Evolutionary conservation across 345 rosid genomes (phyloP).

Genomic region (Salix dunnii): DNA sequence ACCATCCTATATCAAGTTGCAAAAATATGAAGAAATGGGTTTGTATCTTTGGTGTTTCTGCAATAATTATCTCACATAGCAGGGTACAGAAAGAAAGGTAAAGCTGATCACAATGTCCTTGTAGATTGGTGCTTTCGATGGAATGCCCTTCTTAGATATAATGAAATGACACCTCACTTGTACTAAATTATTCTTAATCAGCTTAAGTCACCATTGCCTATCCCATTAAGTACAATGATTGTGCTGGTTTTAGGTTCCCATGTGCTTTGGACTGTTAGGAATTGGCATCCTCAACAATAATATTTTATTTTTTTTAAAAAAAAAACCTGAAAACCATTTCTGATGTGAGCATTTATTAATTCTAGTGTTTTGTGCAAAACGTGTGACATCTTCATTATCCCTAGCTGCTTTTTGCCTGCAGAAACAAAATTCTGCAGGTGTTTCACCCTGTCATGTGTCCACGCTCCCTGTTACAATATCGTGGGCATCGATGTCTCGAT

Average conservation of each 20-base stretch:
- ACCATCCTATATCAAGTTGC: not conserved
- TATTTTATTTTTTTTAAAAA: too few relatives aligned
- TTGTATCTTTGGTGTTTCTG: not conserved
- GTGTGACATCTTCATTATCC: not conserved
- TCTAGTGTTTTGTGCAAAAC: not conserved
- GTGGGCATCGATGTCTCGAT: not conserved
- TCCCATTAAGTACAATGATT: not conserved
- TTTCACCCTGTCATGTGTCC: not conserved
- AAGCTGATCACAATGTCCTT: not conserved
- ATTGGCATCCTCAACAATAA: not conserved
- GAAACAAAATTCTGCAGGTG: not conserved
- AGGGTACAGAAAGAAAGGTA: not conserved
- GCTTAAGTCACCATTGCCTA: not conserved
- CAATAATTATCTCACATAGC: not conserved
- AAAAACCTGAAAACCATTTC: not conserved
- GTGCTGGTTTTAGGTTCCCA: not conserved
- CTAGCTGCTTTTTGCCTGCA: not conserved
- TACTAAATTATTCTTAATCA: not conserved
- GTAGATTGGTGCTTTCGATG: not conserved
- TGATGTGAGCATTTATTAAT: not conserved
- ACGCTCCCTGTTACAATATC: not conserved
- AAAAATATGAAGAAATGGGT: not conserved
- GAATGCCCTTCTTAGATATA: constrained; percentile 1
- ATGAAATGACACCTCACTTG: not conserved
- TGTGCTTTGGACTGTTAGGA: not conserved